A percentile compares a stretch with the other conserved stretches of the same genome.
Evolutionary conservation across 1,284 basidiomycete genomes (phyloP).

Genomic region (Cutaneotrichosporon sp.): DNA sequence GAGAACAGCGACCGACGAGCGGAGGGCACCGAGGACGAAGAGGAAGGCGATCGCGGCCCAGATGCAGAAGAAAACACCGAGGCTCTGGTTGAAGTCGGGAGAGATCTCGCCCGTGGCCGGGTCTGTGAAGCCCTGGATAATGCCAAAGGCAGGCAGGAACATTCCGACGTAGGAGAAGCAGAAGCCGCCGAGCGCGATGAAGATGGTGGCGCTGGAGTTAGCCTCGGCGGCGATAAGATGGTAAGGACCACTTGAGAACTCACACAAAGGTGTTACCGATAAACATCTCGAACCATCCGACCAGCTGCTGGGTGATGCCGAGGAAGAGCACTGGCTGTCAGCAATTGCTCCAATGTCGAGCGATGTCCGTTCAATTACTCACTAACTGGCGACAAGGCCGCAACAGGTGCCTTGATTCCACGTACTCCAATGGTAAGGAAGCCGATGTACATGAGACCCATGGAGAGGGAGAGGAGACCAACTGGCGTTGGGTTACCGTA

Average conservation of each 20-base stretch:
- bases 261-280: slow-evolving; percentile 21
- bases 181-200: slow-evolving; percentile 18
- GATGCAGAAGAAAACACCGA: slow-evolving; percentile 13
- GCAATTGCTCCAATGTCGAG: not conserved
- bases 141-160: slow-evolving; percentile 11
- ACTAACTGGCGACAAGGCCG: slow-evolving; percentile 13
- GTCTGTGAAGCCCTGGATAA: slow-evolving; percentile 12
- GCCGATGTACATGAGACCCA: slow-evolving; percentile 15
- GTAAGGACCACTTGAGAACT: not conserved
- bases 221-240: not conserved
- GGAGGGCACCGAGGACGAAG: slow-evolving; percentile 17
- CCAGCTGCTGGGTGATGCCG: slow-evolving; percentile 18
- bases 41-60: slow-evolving; percentile 17
- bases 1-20: slow-evolving; percentile 19
- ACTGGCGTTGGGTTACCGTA: slow-evolving; percentile 22
- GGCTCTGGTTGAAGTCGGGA: slow-evolving; percentile 13
- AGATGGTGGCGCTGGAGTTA: slow-evolving; percentile 15
- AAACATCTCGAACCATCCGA: slow-evolving; percentile 24
- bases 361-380: not conserved
- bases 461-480: slow-evolving; percentile 14
- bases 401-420: slow-evolving; percentile 9
- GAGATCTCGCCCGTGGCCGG: slow-evolving; percentile 14
- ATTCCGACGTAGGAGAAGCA: slow-evolving; percentile 13
- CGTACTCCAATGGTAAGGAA: slow-evolving; percentile 10
- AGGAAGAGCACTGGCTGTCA: slow-evolving; percentile 13